phyloP scores from a whole-genome alignment of 1,284 basidiomycete species.

The Moesziomyces globuligerus region DNA sequence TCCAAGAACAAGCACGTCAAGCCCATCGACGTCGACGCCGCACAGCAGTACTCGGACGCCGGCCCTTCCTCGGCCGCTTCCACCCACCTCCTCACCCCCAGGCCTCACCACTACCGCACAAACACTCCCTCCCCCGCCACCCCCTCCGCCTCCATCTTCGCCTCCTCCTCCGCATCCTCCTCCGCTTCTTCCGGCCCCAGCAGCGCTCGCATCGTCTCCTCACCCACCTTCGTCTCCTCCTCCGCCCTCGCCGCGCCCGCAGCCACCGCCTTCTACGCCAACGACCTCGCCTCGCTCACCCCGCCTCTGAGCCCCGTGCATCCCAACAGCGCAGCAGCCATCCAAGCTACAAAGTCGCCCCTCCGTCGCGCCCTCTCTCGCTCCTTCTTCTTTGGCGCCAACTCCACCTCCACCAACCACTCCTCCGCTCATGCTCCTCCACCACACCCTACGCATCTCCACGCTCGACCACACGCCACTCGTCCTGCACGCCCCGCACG shows the following conservation, averaged over 20 bases:
- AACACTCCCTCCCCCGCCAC: conserved; percentile 21
- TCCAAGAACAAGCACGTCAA: conserved; percentile 20
- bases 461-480: background rate
- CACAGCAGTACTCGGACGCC: conserved; percentile 19
- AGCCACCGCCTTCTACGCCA: background rate
- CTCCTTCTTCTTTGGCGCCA: conserved; percentile 21
- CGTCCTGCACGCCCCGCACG: background rate
- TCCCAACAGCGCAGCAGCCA: conserved; percentile 1
- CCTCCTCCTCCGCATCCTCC: conserved; percentile 2
- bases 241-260: conserved; percentile 6
- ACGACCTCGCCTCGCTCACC: conserved; percentile 19
- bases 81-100: conserved; percentile 17
- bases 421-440: background rate
- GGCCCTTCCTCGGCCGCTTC: conserved; percentile 31
- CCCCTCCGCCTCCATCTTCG: conserved; percentile 10
- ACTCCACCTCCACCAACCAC: background rate
- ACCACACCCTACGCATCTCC: background rate
- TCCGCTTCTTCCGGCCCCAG: too few relatives aligned
- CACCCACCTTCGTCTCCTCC: conserved; percentile 32
- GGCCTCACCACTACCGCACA: conserved; percentile 22
- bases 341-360: conserved; percentile 28
- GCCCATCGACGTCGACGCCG: conserved; percentile 42
- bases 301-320: conserved; percentile 30
- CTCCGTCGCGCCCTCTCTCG: conserved; percentile 28
- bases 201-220: conserved; percentile 25